These are phyloP conservation scores for Tricholomella constricta DNA, from an alignment of 768 basidiomycete genomes.

Conservation along the genomic window DNA sequence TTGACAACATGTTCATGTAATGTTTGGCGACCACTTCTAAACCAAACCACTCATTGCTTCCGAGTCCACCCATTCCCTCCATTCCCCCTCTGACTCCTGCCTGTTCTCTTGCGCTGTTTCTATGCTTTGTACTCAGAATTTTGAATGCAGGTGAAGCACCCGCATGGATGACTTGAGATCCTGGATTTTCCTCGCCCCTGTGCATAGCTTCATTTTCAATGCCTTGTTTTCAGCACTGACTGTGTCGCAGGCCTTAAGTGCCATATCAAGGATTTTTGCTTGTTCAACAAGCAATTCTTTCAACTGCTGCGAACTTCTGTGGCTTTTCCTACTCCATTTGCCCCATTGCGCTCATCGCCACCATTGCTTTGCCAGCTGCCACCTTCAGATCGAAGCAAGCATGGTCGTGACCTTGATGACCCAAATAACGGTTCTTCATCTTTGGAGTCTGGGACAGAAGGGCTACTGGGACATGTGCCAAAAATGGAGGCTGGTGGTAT, in stretches of 20 bases:
- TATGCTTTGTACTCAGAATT: not conserved
- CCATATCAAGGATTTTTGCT: not conserved
- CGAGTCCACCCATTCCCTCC: no score
- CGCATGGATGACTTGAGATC: not conserved
- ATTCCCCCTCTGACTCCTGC: no score
- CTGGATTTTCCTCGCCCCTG: not conserved
- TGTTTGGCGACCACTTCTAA: no score
- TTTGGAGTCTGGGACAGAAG: not conserved
- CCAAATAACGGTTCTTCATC: not conserved
- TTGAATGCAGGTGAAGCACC: not conserved
- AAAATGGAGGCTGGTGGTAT: no score
- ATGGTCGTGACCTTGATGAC: no score
- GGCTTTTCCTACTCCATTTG: not conserved
- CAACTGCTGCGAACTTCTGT: not conserved
- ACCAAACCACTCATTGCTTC: no score
- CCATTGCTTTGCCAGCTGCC: not conserved
- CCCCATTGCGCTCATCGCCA: no score
- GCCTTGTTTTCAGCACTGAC: not conserved
- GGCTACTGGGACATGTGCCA: no score
- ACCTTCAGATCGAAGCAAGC: not conserved
- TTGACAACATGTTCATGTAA: no score
- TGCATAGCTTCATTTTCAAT: not conserved
- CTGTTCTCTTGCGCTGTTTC: no score
- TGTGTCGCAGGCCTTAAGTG: not conserved
- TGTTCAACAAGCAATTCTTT: not conserved